Percentiles rank a stretch among this genome's conserved stretches.
Evolutionary conservation across 352 stramenopile species (phyloP).

Genomic region (Globisporangium paroecandrum): DNA sequence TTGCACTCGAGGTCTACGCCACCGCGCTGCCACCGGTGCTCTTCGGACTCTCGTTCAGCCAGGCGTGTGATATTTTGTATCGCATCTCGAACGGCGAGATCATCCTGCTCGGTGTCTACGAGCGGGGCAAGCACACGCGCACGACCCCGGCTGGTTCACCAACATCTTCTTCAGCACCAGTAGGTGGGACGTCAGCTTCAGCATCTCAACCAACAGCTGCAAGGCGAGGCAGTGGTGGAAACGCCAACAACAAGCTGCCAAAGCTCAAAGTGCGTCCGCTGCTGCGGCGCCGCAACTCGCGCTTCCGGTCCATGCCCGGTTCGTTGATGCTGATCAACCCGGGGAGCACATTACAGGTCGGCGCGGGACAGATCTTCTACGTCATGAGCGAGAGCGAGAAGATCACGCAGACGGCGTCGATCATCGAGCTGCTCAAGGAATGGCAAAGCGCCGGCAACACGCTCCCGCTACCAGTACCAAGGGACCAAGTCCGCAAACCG

Average conservation of each 20-base stretch:
- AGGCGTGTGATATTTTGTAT: conserved; percentile 52
- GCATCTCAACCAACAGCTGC: neutral
- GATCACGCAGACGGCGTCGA: conserved; percentile 41
- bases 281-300: conserved; percentile 17
- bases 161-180: neutral
- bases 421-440: conserved; percentile 34
- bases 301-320: neutral
- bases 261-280: conserved; percentile 14
- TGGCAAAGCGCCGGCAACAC: conserved; percentile 45
- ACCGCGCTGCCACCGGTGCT: conserved; percentile 41
- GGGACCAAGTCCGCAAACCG: neutral
- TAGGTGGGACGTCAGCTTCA: neutral
- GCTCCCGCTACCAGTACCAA: conserved; percentile 24
- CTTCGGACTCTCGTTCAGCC: conserved; percentile 46
- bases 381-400: conserved; percentile 68
- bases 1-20: conserved; percentile 59
- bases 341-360: conserved; percentile 39
- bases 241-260: conserved; percentile 11
- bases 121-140: conserved; percentile 12
- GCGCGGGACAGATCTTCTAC: conserved; percentile 50
- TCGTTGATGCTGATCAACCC: conserved; percentile 48
- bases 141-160: neutral
- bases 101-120: conserved; percentile 49
- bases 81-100: conserved; percentile 55
- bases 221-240: neutral